A percentile compares a stretch with the other conserved stretches of the same genome.
Evolutionary conservation across 345 rosid species (phyloP).

Genomic region (Angophora floribunda): DNA sequence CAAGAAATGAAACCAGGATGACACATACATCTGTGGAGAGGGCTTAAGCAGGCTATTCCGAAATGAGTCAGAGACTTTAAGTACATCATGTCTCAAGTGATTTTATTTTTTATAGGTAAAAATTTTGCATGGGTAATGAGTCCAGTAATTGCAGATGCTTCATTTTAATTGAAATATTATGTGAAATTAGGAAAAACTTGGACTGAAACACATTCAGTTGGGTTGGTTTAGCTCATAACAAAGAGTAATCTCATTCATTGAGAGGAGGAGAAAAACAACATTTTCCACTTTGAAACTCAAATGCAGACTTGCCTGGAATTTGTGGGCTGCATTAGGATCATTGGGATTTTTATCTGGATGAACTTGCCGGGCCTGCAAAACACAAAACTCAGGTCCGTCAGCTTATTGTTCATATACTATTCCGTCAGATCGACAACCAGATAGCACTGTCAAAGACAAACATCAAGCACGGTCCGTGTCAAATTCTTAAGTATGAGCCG

Average conservation of each 20-base stretch:
- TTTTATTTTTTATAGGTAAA: neutral
- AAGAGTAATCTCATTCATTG: neutral
- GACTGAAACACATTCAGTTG: neutral
- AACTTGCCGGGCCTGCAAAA: constrained; percentile 87
- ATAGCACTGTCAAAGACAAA: neutral
- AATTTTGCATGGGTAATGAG: neutral
- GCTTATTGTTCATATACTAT: neutral
- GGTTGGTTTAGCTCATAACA: neutral
- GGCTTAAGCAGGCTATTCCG: neutral
- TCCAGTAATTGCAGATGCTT: neutral
- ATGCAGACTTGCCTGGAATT: constrained; percentile 66
- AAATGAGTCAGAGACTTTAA: neutral
- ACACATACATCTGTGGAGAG: neutral
- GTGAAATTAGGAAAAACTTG: neutral
- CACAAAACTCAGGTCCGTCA: neutral
- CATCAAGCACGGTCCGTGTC: neutral
- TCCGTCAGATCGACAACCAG: neutral
- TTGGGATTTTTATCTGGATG: constrained; percentile 96
- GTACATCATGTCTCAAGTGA: neutral
- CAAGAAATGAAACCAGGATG: neutral
- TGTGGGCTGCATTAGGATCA: constrained; percentile 84
- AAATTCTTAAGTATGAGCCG: neutral
- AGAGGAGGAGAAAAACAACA: neutral
- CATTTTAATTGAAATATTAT: neutral
- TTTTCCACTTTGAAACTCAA: neutral